A percentile compares a stretch with the other conserved stretches of the same genome.
Evolutionary conservation across 768 basidiomycete species (phyloP).

Genomic region (Arthromyces matolae): DNA sequence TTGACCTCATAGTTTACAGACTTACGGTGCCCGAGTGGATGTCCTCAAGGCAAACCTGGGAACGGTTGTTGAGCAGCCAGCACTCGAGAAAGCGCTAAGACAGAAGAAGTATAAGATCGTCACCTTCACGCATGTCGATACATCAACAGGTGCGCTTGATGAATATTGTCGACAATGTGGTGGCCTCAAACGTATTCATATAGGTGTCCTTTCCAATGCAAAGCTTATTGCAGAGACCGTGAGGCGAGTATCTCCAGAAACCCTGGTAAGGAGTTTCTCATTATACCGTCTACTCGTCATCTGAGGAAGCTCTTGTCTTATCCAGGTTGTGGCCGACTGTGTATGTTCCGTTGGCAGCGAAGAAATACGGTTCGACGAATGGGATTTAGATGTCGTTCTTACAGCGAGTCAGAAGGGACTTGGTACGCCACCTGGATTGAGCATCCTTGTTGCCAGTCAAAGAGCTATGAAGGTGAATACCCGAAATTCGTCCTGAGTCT

Average conservation of each 20-base stretch:
- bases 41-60: conserved; percentile 84
- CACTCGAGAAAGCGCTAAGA: conserved; percentile 66
- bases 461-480: conserved; percentile 62
- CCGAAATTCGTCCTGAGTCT: neutral
- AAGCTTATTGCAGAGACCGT: conserved; percentile 73
- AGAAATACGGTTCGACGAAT: conserved; percentile 90
- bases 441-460: conserved; percentile 78
- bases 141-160: conserved; percentile 58
- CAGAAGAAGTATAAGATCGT: conserved; percentile 83
- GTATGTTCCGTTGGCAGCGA: conserved; percentile 97
- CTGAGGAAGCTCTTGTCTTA: conserved; percentile 3
- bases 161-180: neutral
- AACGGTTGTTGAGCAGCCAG: conserved; percentile 55
- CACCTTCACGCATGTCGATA: conserved; percentile 95
- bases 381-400: conserved; percentile 88
- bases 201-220: conserved; percentile 83
- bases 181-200: conserved; percentile 5
- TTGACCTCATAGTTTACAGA: conserved; percentile 53
- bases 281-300: neutral
- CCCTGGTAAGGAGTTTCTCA: conserved; percentile 52
- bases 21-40: conserved; percentile 86
- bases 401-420: conserved; percentile 91
- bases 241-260: conserved; percentile 74
- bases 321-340: conserved; percentile 78
- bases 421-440: conserved; percentile 89